Conservation (phyloP, 73 alveolate genomes). For the Symbiodinium natans region DNA sequence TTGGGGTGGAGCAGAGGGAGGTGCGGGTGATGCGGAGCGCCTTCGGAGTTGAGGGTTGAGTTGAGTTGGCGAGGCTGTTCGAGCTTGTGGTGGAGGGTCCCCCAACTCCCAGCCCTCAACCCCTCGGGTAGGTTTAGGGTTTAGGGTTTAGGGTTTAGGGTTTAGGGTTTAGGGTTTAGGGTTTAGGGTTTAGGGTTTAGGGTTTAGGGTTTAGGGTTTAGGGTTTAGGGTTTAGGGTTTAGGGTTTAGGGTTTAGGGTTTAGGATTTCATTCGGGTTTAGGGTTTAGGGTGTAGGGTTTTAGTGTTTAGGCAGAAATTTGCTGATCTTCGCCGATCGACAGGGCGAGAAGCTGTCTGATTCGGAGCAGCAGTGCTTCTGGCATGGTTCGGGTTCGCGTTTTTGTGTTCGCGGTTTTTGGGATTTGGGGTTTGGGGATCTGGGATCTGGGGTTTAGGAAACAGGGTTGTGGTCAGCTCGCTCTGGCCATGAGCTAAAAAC, state of each 20-base stretch:
- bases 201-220: background rate
- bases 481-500: too few relatives aligned
- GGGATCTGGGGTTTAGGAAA: background rate
- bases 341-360: constrained; percentile 69
- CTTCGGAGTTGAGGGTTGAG: too few relatives aligned
- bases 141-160: too few relatives aligned
- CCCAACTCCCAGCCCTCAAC: too few relatives aligned
- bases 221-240: background rate
- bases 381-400: background rate
- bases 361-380: constrained; percentile 37
- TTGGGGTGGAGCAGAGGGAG: too few relatives aligned
- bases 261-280: background rate
- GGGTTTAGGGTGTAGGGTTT: background rate
- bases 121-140: too few relatives aligned
- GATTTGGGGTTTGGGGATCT: background rate
- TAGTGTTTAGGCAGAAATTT: background rate
- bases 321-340: too few relatives aligned
- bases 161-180: background rate
- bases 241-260: background rate
- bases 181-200: background rate
- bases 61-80: too few relatives aligned
- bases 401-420: background rate
- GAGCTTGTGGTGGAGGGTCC: too few relatives aligned
- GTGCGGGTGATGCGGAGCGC: too few relatives aligned
- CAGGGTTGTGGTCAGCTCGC: too few relatives aligned